A percentile compares a stretch with the other conserved stretches of the same genome.
Conservation (phyloP, 495 filamentous ascomycete genomes). For the Trichodelitschia bisporula region DNA sequence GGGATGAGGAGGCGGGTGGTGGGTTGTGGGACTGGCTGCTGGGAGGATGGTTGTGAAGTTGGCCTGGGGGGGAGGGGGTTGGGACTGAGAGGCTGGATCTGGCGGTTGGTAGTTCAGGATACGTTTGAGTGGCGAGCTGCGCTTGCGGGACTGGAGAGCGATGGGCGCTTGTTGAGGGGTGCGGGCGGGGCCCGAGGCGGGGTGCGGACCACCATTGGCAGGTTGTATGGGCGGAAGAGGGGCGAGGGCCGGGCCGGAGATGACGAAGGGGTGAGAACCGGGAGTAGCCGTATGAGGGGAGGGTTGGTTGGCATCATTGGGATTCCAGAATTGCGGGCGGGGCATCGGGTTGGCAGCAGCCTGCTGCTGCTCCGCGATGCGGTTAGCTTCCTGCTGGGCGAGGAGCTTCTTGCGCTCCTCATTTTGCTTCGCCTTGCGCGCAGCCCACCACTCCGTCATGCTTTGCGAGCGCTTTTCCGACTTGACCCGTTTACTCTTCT, state of each 20-base stretch:
- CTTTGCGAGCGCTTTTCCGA: constrained; percentile 12
- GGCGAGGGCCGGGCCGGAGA: neutral
- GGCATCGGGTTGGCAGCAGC: neutral
- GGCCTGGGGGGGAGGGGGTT: neutral
- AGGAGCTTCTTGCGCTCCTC: neutral
- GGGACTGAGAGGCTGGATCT: neutral
- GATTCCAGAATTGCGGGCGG: neutral
- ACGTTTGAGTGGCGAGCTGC: no score
- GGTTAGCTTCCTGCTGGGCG: neutral
- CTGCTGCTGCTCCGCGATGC: neutral
- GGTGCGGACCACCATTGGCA: no score
- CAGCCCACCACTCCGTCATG: constrained; percentile 17
- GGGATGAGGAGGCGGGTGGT: neutral
- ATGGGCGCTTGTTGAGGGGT: no score
- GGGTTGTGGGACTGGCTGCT: neutral
- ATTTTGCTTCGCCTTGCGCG: constrained; percentile 9
- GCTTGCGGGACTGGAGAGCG: no score
- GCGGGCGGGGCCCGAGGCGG: no score
- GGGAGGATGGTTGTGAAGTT: neutral
- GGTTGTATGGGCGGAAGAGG: no score
- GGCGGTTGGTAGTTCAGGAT: no score
- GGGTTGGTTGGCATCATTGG: neutral
- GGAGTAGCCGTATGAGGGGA: neutral
- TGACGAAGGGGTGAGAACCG: neutral
- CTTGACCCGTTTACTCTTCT: constrained; percentile 10